These are phyloP conservation scores for Eucalyptus pauciflora DNA, from an alignment of 345 rosid genomes.

Conservation along the genomic window DNA sequence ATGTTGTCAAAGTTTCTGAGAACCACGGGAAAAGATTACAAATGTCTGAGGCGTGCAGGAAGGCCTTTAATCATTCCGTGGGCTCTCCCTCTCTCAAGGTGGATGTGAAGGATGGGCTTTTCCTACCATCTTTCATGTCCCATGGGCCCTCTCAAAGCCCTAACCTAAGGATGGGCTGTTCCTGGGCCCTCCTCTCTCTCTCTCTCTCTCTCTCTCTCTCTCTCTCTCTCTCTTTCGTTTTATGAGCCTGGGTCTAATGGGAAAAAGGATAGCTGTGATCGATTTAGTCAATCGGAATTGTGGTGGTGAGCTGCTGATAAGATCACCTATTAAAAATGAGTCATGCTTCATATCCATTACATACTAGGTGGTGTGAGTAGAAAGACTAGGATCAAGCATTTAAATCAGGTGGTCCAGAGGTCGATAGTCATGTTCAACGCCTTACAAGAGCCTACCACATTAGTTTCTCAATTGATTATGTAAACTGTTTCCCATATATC, in stretches of 20 bases:
- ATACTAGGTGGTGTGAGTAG: not conserved
- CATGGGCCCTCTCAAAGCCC: not conserved
- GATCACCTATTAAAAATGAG: not conserved
- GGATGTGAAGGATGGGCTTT: not conserved
- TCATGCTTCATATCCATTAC: not conserved
- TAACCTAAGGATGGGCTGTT: not conserved
- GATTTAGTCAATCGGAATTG: not conserved
- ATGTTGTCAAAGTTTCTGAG: not conserved
- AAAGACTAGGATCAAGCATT: not conserved
- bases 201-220: not conserved
- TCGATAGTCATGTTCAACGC: rapidly evolving
- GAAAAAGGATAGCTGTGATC: not conserved
- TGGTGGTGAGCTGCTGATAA: not conserved
- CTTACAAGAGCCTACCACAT: not conserved
- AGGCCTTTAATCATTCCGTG: not conserved
- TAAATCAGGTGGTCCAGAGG: rapidly evolving
- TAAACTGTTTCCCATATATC: not conserved
- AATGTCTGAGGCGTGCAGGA: not conserved
- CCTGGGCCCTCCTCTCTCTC: not conserved
- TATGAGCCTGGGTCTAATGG: not conserved
- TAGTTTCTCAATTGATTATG: not conserved
- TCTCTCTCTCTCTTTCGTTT: not conserved
- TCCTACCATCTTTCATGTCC: not conserved
- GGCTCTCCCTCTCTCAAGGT: not conserved
- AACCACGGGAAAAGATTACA: not conserved